Conservation (phyloP, 192 early-diverging fungal genomes). For the Paraglomus occultum region DNA sequence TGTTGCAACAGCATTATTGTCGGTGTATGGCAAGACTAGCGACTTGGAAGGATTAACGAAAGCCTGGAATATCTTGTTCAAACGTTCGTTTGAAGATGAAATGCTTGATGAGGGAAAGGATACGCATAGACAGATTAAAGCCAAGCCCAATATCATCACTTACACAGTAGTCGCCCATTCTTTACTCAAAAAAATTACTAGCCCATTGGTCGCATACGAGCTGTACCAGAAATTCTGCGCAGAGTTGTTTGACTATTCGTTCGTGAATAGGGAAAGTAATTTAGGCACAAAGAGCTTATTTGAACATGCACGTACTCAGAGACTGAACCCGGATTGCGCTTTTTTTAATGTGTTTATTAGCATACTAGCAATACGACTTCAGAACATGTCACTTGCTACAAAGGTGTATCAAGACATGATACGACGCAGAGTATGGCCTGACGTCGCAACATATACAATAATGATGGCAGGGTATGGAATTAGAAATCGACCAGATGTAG, state of each 20-base stretch:
- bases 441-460: constrained; percentile 36
- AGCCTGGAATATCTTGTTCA: too few species aligned
- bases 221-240: not conserved
- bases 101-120: too few species aligned
- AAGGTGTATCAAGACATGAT: constrained; percentile 39
- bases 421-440: constrained; percentile 26
- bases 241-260: too few species aligned
- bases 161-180: not conserved
- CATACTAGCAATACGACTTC: constrained; percentile 32
- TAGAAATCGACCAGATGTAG: constrained; percentile 32
- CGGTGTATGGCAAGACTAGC: constrained; percentile 25
- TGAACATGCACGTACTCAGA: not conserved
- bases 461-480: constrained; percentile 43
- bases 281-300: too few species aligned
- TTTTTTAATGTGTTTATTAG: constrained; percentile 41
- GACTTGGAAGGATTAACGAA: too few species aligned
- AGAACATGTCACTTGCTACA: constrained; percentile 29
- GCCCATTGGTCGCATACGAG: not conserved
- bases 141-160: not conserved
- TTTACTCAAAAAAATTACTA: not conserved
- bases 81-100: too few species aligned
- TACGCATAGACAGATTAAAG: too few species aligned
- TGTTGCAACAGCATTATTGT: constrained; percentile 35
- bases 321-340: constrained; percentile 1
- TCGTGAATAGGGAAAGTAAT: too few species aligned